phyloP scores from a whole-genome alignment of 441 rosid species.

The Pelargonium myrrhifolium region DNA sequence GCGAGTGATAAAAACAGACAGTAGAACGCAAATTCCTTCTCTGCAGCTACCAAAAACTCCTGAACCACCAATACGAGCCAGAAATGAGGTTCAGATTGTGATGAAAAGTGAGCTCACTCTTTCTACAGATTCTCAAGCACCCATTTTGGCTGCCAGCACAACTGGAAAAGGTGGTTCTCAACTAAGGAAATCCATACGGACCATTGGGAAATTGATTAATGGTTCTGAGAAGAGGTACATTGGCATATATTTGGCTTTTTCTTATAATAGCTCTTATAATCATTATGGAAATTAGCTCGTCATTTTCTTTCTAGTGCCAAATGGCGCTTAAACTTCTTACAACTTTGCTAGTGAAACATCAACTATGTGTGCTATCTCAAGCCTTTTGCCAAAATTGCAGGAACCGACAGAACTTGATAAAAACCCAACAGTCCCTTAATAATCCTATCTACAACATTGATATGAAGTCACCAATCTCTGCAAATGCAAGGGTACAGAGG shows the following conservation, averaged over 20 bases:
- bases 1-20: slow-evolving; percentile 31
- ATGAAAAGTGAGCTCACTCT: slow-evolving; percentile 28
- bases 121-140: slow-evolving; percentile 34
- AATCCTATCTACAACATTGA: slow-evolving; percentile 26
- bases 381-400: slow-evolving; percentile 20
- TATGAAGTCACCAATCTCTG: slow-evolving; percentile 36
- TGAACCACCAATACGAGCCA: slow-evolving; percentile 32
- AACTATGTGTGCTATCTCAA: background rate
- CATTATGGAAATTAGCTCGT: background rate
- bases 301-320: background rate
- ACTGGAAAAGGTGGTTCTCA: slow-evolving; percentile 57
- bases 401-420: slow-evolving; percentile 33
- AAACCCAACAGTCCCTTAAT: slow-evolving; percentile 35
- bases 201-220: slow-evolving; percentile 74
- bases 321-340: background rate
- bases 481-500: slow-evolving; percentile 43
- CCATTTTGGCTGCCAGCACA: slow-evolving; percentile 19
- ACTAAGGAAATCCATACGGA: slow-evolving; percentile 70
- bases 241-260: background rate
- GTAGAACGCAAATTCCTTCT: slow-evolving; percentile 38
- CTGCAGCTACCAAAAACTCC: slow-evolving; percentile 54
- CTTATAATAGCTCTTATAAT: background rate
- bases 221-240: slow-evolving; percentile 78
- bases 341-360: background rate
- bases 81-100: slow-evolving; percentile 35